These are phyloP conservation scores for Candida buenavistaensis DNA, from an alignment of 1,139 yeast genomes.

Conservation along the genomic window DNA sequence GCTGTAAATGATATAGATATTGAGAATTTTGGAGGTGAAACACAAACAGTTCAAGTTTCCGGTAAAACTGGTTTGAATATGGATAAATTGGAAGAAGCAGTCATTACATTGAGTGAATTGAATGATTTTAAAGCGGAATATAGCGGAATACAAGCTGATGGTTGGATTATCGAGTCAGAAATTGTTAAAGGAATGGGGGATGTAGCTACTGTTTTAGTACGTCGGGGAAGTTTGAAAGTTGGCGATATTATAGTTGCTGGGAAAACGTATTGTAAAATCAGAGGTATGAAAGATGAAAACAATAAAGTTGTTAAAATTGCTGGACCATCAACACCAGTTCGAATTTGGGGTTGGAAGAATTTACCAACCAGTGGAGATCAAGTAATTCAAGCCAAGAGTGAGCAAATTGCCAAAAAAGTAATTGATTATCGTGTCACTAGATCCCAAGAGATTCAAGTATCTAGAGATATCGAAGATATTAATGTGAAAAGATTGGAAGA, in stretches of 20 bases:
- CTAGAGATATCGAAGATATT: slow-evolving; percentile 66
- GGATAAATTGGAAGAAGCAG: slow-evolving; percentile 87
- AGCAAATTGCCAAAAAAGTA: slow-evolving; percentile 74
- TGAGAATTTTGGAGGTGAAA: slow-evolving; percentile 94
- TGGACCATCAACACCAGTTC: slow-evolving; percentile 89
- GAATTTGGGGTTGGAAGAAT: slow-evolving; percentile 92
- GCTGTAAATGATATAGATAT: slow-evolving; percentile 78
- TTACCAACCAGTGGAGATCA: slow-evolving; percentile 91
- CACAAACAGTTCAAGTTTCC: slow-evolving; percentile 84
- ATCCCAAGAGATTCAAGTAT: slow-evolving; percentile 58
- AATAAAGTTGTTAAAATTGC: slow-evolving; percentile 68
- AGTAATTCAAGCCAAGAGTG: slow-evolving; percentile 73
- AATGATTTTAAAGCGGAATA: slow-evolving; percentile 72
- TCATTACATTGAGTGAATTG: slow-evolving; percentile 80
- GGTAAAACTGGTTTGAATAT: slow-evolving; percentile 83
- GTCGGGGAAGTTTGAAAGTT: slow-evolving; percentile 71
- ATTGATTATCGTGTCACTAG: slow-evolving; percentile 61
- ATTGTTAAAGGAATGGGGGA: slow-evolving; percentile 82
- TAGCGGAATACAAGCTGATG: slow-evolving; percentile 63
- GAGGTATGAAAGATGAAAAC: slow-evolving; percentile 74
- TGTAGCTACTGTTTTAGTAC: slow-evolving; percentile 80
- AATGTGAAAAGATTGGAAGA: slow-evolving; percentile 57
- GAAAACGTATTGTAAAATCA: slow-evolving; percentile 79
- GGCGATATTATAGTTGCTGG: slow-evolving; percentile 85
- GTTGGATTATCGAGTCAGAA: slow-evolving; percentile 88